A percentile compares a stretch with the other conserved stretches of the same genome.
phyloP scores from a whole-genome alignment of 176 grass and related monocot genomes.

The Thalia dealbata region DNA sequence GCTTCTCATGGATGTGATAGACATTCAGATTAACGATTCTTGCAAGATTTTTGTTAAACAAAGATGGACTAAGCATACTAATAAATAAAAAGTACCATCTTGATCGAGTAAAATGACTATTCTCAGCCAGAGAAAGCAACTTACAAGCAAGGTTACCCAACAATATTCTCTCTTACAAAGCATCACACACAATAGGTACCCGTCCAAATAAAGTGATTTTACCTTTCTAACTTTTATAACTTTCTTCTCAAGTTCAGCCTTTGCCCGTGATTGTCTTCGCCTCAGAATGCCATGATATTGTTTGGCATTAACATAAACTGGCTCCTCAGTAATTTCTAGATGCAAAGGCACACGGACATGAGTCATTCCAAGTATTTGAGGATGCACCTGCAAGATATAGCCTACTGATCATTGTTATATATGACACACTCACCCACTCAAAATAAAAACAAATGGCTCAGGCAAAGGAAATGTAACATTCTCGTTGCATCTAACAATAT shows the following conservation, averaged over 20 bases:
- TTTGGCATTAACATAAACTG: constrained; percentile 97
- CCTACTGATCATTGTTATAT: neutral
- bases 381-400: constrained; percentile 40
- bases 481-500: too few species aligned
- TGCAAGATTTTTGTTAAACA: too few species aligned
- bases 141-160: too few species aligned
- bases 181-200: too few species aligned
- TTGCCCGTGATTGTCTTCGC: constrained; percentile 74
- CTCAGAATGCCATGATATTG: constrained; percentile 93
- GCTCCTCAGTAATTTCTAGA: constrained; percentile 81
- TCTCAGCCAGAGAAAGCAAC: too few species aligned
- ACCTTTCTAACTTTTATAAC: constrained; percentile 72
- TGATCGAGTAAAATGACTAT: too few species aligned
- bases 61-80: too few species aligned
- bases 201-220: neutral
- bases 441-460: neutral
- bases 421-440: neutral
- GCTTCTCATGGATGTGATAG: too few species aligned
- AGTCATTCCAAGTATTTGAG: constrained; percentile 47
- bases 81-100: too few species aligned
- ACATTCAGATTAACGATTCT: too few species aligned
- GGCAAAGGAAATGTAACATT: too few species aligned
- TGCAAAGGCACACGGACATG: constrained; percentile 69
- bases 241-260: constrained; percentile 85
- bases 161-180: too few species aligned